Conservation (phyloP, 768 basidiomycete species). For the Auricularia sp. region DNA sequence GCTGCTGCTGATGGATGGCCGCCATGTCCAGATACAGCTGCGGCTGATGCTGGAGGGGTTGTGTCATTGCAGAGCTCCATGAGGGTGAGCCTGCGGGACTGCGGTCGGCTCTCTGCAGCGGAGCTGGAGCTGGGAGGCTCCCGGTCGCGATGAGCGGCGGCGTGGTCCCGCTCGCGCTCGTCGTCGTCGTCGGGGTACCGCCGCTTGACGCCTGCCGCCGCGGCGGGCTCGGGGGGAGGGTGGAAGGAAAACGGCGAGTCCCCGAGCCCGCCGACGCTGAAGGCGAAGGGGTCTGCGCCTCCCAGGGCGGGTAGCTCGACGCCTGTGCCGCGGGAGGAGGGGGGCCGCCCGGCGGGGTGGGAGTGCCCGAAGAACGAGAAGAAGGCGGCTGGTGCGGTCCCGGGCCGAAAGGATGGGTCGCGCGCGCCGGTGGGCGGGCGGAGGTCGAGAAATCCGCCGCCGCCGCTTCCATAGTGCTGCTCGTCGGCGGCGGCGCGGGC, state of each 20-base stretch:
- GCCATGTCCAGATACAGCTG: slow-evolving; percentile 3
- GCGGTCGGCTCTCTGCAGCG: slow-evolving; percentile 57
- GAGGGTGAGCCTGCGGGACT: slow-evolving; percentile 71
- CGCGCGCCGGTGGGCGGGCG: background rate
- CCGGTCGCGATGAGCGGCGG: background rate
- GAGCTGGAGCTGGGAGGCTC: background rate
- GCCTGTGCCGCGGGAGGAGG: no score
- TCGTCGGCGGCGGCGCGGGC: background rate
- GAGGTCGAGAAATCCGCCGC: background rate
- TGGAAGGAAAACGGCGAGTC: slow-evolving; percentile 69
- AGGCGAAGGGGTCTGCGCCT: slow-evolving; percentile 1
- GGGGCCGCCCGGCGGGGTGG: background rate
- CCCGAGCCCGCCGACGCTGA: slow-evolving; percentile 1
- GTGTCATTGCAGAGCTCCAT: slow-evolving; percentile 74
- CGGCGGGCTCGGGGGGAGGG: slow-evolving; percentile 41
- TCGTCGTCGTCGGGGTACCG: slow-evolving; percentile 13
- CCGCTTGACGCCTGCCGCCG: slow-evolving; percentile 13
- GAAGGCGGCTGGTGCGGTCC: slow-evolving; percentile 61
- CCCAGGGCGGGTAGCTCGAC: slow-evolving; percentile 6
- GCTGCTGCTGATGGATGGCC: slow-evolving; percentile 14
- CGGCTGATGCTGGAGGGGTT: slow-evolving; percentile 14
- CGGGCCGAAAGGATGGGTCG: slow-evolving; percentile 33
- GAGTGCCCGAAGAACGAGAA: slow-evolving; percentile 27
- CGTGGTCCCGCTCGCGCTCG: slow-evolving; percentile 2
- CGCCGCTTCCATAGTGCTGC: background rate